A percentile compares a stretch with the other conserved stretches of the same genome.
phyloP scores from a whole-genome alignment of 225 moss, liverwort and hornwort genomes.

The Rhytidiadelphus loreus region DNA sequence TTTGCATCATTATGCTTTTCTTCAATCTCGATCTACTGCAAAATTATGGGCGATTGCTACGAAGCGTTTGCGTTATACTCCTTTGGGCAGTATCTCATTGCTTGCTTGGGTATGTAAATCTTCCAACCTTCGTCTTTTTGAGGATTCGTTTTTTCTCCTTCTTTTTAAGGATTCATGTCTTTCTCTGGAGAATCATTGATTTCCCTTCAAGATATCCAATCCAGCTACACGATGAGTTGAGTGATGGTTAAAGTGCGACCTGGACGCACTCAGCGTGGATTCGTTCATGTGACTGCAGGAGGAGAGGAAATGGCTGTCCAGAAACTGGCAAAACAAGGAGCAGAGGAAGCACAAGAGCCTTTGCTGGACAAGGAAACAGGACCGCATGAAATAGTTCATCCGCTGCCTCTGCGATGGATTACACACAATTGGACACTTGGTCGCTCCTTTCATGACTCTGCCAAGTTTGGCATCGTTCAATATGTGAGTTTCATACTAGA shows the following conservation, averaged over 20 bases:
- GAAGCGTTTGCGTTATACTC: slow-evolving; percentile 96
- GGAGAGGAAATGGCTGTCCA: slow-evolving; percentile 70
- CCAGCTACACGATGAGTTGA: neutral
- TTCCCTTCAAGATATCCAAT: neutral
- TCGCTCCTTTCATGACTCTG: slow-evolving; percentile 63
- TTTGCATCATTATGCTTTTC: slow-evolving; percentile 72
- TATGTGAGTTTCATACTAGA: slow-evolving; percentile 48
- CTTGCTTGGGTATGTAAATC: slow-evolving; percentile 62
- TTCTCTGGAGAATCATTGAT: neutral
- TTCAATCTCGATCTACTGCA: slow-evolving; percentile 47
- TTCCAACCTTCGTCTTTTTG: neutral
- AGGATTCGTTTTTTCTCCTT: neutral
- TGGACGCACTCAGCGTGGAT: neutral
- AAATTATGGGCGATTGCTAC: slow-evolving; percentile 78
- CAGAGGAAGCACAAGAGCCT: slow-evolving; percentile 43
- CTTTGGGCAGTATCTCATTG: slow-evolving; percentile 84
- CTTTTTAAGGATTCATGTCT: neutral
- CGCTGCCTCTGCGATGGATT: slow-evolving; percentile 55
- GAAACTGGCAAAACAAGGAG: slow-evolving; percentile 61
- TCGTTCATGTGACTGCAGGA: slow-evolving; percentile 29
- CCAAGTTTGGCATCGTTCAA: slow-evolving; percentile 93
- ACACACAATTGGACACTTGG: slow-evolving; percentile 61
- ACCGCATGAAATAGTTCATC: slow-evolving; percentile 54
- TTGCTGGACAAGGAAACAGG: slow-evolving; percentile 43
- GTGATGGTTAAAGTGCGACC: neutral